Percentiles rank a stretch among this genome's conserved stretches.
These are phyloP conservation scores for Paramecium caudatum DNA, from an alignment of 73 alveolate species.

Conservation along the genomic window DNA sequence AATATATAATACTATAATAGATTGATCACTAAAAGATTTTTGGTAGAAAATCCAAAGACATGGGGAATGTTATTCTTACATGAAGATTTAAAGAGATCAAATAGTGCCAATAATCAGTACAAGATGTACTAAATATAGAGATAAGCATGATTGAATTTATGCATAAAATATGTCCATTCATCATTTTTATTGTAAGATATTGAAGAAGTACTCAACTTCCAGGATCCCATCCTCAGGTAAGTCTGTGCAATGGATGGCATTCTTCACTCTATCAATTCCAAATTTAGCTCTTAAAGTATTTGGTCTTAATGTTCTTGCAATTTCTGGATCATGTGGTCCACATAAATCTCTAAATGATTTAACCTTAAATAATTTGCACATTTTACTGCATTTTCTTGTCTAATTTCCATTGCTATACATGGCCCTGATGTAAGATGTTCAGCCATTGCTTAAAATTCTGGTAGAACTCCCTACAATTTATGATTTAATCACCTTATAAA, in stretches of 20 bases:
- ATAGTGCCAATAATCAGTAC: slow-evolving; percentile 13
- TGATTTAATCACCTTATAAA: slow-evolving; percentile 83
- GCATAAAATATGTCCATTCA: no score
- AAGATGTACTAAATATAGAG: background rate
- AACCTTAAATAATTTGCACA: background rate
- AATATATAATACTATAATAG: background rate
- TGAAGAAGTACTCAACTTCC: slow-evolving; percentile 95
- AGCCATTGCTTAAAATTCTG: slow-evolving; percentile 94
- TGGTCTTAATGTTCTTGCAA: slow-evolving; percentile 96
- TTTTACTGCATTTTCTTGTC: slow-evolving; percentile 96
- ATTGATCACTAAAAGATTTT: slow-evolving; percentile 9
- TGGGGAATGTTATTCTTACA: slow-evolving; percentile 61
- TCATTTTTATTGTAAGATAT: slow-evolving; percentile 80
- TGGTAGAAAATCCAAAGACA: slow-evolving; percentile 40
- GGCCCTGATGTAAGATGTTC: slow-evolving; percentile 97
- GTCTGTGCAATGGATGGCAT: slow-evolving; percentile 99
- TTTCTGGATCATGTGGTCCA: slow-evolving; percentile 99
- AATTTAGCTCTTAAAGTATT: slow-evolving; percentile 97
- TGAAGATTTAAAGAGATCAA: slow-evolving; percentile 33
- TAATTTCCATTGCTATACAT: slow-evolving; percentile 94
- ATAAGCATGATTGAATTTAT: no score
- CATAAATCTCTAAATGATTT: slow-evolving; percentile 90
- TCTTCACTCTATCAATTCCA: slow-evolving; percentile 95
- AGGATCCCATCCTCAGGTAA: slow-evolving; percentile 97
- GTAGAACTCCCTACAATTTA: slow-evolving; percentile 90